Conservation (phyloP, 129 eudicot genomes). For the Flaveria bidentis region DNA sequence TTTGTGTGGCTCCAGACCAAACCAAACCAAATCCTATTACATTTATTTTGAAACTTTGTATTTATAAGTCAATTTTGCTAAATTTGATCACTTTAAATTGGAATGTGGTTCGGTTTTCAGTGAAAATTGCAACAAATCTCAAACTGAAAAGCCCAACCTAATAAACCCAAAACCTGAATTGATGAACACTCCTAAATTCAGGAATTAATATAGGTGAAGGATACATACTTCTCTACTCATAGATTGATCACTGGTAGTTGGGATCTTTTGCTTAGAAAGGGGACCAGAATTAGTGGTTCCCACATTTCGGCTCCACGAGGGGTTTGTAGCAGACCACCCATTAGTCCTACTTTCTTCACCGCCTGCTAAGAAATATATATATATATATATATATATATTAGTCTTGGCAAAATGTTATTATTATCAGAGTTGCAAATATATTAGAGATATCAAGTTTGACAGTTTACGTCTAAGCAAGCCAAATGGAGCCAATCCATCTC, state of each 20-base stretch:
- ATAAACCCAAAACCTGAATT: background rate
- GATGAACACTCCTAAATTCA: background rate
- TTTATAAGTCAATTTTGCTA: background rate
- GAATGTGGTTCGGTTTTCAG: background rate
- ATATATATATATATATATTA: no score
- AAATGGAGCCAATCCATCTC: background rate
- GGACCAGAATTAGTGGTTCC: conserved; percentile 46
- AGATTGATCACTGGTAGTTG: conserved; percentile 49
- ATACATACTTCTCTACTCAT: conserved; percentile 52
- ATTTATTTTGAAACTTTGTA: background rate
- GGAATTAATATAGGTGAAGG: background rate
- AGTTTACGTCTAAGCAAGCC: background rate
- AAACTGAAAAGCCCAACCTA: background rate
- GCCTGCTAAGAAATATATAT: conserved; percentile 42
- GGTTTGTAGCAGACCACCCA: conserved; percentile 54
- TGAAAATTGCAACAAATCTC: background rate
- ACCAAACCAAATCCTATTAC: background rate
- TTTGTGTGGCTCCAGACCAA: background rate
- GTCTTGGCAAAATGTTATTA: background rate
- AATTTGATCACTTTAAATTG: background rate
- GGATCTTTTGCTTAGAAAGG: conserved; percentile 58
- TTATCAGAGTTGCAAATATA: background rate
- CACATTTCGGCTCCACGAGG: conserved; percentile 49
- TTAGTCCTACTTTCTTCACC: conserved; percentile 59
- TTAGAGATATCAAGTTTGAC: background rate